phyloP scores from a whole-genome alignment of 306 rosid genomes.

The Dryas alaskensis region DNA sequence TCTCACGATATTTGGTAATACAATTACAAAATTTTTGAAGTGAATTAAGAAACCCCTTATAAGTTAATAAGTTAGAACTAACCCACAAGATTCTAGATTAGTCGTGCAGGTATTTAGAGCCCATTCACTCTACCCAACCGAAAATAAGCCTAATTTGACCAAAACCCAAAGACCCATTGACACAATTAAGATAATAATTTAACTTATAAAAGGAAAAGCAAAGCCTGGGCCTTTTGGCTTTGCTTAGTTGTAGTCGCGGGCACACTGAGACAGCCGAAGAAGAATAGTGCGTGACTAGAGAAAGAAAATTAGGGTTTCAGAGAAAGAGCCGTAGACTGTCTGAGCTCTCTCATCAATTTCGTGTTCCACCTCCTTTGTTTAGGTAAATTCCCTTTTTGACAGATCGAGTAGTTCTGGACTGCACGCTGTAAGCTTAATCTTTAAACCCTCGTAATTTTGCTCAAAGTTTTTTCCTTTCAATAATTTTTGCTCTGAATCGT shows the following conservation, averaged over 20 bases:
- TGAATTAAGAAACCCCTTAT: no score
- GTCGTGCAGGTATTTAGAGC: no score
- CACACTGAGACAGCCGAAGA: constrained; percentile 5
- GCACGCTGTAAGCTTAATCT: neutral
- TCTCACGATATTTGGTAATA: no score
- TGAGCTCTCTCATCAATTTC: neutral
- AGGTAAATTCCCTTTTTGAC: neutral
- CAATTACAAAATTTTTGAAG: no score
- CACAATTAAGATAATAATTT: neutral
- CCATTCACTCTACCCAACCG: neutral
- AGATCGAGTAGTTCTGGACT: neutral
- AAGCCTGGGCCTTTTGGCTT: neutral
- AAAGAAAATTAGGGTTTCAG: constrained; percentile 4
- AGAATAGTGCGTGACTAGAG: neutral
- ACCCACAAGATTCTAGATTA: no score
- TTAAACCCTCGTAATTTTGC: neutral
- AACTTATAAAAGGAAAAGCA: neutral
- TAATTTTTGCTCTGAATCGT: neutral
- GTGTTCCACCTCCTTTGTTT: neutral
- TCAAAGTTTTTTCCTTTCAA: neutral
- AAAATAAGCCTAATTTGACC: neutral
- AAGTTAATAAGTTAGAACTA: no score
- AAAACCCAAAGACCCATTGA: neutral
- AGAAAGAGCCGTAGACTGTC: neutral
- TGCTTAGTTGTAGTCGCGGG: neutral